These are phyloP conservation scores for Gracilaria gracilis DNA, from an alignment of 23 red algal species.

Conservation along the genomic window DNA sequence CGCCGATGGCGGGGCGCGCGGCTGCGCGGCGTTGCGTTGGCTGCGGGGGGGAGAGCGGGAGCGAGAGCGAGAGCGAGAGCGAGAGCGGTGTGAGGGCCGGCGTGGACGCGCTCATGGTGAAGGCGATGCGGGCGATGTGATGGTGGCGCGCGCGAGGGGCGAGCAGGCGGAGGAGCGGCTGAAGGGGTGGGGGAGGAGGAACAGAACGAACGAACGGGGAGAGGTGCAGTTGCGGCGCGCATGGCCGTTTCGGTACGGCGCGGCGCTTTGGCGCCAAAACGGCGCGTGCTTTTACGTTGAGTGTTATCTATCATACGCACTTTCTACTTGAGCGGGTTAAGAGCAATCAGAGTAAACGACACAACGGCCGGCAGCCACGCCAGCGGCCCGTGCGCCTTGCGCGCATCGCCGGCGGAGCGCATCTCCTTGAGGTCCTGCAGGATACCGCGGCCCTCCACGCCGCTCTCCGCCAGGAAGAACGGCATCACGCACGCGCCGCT, in stretches of 20 bases:
- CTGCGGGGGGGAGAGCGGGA: neutral
- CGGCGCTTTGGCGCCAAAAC: slow-evolving; percentile 13
- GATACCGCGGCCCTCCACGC: neutral
- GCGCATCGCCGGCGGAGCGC: neutral
- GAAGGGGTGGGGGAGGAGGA: neutral
- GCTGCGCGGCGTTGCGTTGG: neutral
- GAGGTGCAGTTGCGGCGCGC: no score
- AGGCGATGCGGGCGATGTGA: no score
- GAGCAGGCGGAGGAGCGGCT: neutral
- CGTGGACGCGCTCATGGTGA: neutral
- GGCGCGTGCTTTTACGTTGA: neutral
- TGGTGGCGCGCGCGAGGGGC: neutral
- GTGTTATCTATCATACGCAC: no score
- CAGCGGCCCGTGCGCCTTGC: neutral
- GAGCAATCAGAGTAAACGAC: neutral
- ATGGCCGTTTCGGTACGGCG: slow-evolving; percentile 10
- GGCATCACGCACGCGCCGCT: neutral
- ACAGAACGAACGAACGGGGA: no score
- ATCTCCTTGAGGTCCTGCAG: slow-evolving; percentile 4
- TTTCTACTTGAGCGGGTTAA: slow-evolving; percentile 20
- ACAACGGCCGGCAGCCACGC: slow-evolving; percentile 1
- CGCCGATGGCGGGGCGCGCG: slow-evolving; percentile 27
- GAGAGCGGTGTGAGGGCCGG: neutral
- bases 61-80: neutral
- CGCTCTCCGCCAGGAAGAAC: slow-evolving; percentile 5